Conservation (phyloP, 2,329 filamentous ascomycete genomes). For the Xylaria sp. region DNA sequence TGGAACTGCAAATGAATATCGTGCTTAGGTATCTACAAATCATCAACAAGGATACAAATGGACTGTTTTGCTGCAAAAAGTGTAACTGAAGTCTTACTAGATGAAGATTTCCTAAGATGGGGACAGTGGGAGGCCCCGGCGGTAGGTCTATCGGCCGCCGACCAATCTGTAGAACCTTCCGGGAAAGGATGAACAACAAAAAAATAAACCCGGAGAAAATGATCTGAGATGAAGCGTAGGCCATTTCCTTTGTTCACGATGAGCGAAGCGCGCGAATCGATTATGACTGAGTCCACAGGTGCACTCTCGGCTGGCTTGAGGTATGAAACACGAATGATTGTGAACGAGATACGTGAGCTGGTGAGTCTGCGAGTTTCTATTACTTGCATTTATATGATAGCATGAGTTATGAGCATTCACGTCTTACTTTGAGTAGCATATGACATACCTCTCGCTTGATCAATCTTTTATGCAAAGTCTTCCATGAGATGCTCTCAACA, state of each 20-base stretch:
- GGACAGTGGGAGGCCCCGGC: neutral
- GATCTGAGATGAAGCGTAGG: neutral
- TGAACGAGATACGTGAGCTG: neutral
- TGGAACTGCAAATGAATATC: slow-evolving; percentile 58
- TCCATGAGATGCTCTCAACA: neutral
- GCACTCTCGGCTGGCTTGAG: neutral
- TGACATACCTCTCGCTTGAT: neutral
- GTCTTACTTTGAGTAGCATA: neutral
- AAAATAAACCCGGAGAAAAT: neutral
- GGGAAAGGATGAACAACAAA: neutral
- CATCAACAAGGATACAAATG: neutral
- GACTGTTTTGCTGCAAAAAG: neutral
- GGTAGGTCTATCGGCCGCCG: neutral
- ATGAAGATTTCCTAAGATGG: neutral
- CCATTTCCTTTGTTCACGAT: neutral
- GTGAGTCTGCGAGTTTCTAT: neutral
- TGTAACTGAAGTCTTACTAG: neutral
- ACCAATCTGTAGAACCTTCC: neutral
- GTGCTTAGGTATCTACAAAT: slow-evolving; percentile 52
- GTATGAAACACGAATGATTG: neutral
- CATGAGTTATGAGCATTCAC: neutral
- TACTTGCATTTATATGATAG: neutral
- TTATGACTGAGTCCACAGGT: neutral
- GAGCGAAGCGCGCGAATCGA: neutral
- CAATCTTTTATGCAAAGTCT: neutral